Conservation (phyloP, 164 flowering plant species). For the Taxillus chinensis region DNA sequence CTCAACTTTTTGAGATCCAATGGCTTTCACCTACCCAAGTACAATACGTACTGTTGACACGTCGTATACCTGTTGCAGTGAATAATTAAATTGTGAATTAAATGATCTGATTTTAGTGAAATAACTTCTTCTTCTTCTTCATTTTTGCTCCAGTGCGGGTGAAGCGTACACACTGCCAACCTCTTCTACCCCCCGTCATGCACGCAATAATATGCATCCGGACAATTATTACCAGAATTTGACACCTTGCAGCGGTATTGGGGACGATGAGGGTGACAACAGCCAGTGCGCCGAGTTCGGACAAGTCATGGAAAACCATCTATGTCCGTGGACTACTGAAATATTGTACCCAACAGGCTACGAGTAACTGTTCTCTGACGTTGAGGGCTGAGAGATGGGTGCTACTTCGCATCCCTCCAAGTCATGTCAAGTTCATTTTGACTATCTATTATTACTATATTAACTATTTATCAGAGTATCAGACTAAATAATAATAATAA, state of each 20-base stretch:
- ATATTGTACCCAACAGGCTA: constrained; percentile 19
- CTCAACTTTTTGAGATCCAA: constrained; percentile 29
- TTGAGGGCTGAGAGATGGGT: too few species aligned
- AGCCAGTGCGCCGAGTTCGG: constrained; percentile 14
- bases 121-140: constrained; percentile 1
- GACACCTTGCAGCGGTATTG: constrained; percentile 10
- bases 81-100: background rate
- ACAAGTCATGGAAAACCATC: constrained; percentile 21
- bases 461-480: too few species aligned
- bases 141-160: constrained; percentile 2
- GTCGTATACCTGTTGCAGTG: background rate
- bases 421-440: too few species aligned
- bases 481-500: too few species aligned
- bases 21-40: constrained; percentile 38
- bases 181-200: constrained; percentile 13
- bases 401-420: too few species aligned
- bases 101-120: background rate
- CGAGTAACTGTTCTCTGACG: too few species aligned
- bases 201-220: constrained; percentile 10
- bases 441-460: too few species aligned
- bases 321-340: constrained; percentile 21
- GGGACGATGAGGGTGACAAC: constrained; percentile 11
- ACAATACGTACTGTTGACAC: background rate
- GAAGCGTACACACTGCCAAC: constrained; percentile 13
- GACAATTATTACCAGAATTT: constrained; percentile 9